Evolutionary conservation across 257 asterid species (phyloP).

Genomic region (Ophiorrhiza pumila): DNA sequence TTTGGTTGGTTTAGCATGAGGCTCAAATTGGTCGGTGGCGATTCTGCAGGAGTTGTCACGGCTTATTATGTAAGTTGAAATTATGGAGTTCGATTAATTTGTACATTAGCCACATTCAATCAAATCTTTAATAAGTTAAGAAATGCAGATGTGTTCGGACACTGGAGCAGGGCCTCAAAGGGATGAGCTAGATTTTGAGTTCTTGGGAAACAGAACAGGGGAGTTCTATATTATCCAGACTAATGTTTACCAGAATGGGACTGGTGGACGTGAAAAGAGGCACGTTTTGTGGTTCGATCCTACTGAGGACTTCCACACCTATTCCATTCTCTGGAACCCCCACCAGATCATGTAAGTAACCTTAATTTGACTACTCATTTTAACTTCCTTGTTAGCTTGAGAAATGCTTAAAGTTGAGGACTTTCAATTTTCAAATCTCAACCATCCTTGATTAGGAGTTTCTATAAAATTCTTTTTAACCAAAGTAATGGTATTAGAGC

Average conservation of each 20-base stretch:
- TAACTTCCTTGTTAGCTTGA: not conserved
- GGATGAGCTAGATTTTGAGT: slow-evolving; percentile 91
- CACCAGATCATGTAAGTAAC: slow-evolving; percentile 68
- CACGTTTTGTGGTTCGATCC: slow-evolving; percentile 94
- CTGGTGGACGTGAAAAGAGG: slow-evolving; percentile 88
- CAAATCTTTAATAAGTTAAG: not conserved
- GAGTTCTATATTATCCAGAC: slow-evolving; percentile 83
- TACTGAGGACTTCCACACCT: slow-evolving; percentile 68
- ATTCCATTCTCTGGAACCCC: slow-evolving; percentile 80
- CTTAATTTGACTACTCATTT: too few species aligned
- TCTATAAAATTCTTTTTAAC: too few species aligned
- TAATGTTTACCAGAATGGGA: slow-evolving; percentile 88
- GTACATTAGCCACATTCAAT: not conserved
- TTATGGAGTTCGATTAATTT: not conserved
- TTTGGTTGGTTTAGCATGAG: slow-evolving; percentile 99
- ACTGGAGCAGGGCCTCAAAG: slow-evolving; percentile 73
- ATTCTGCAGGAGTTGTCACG: slow-evolving; percentile 98
- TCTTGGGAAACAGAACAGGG: slow-evolving; percentile 91
- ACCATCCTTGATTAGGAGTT: too few species aligned
- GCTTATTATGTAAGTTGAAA: slow-evolving; percentile 73
- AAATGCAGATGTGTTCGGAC: slow-evolving; percentile 77
- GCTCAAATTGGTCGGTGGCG: slow-evolving; percentile 75
- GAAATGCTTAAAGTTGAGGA: too few species aligned
- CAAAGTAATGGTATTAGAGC: too few species aligned
- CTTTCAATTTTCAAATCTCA: too few species aligned